phyloP scores from a whole-genome alignment of 2,329 filamentous ascomycete genomes.

The Talaromyces marneffei region DNA sequence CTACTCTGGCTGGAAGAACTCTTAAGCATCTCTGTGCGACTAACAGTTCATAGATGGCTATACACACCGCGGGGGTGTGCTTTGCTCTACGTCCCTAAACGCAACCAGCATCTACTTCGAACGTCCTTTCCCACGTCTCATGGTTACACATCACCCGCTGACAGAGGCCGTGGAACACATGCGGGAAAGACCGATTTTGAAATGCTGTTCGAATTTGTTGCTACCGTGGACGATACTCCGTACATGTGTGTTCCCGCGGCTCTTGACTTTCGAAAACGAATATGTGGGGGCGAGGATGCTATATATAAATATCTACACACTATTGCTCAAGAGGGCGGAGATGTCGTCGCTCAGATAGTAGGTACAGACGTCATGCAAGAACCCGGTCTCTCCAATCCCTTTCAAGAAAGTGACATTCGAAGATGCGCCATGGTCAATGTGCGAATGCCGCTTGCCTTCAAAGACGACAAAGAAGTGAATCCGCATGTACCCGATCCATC shows the following conservation, averaged over 20 bases:
- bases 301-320: conserved; percentile 59
- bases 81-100: conserved; percentile 68
- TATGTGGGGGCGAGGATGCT: conserved; percentile 66
- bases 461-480: conserved; percentile 21
- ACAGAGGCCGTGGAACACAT: conserved; percentile 39
- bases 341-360: conserved; percentile 55
- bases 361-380: conserved; percentile 66
- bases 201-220: conserved; percentile 67
- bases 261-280: conserved; percentile 62
- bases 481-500: conserved; percentile 9
- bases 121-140: conserved; percentile 75
- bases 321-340: conserved; percentile 60
- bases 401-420: conserved; percentile 42
- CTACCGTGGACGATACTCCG: conserved; percentile 66
- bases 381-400: conserved; percentile 24
- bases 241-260: conserved; percentile 68
- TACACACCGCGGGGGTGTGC: conserved; percentile 73
- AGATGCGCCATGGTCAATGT: conserved; percentile 69
- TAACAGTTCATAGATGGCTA: conserved; percentile 60
- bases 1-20: not conserved
- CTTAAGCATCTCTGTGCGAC: not conserved
- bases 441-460: conserved; percentile 56
- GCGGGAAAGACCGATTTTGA: conserved; percentile 56
- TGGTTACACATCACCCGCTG: conserved; percentile 58
- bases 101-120: conserved; percentile 70